These are phyloP conservation scores for Fusarium floridanum DNA, from an alignment of 2,329 filamentous ascomycete genomes.

Conservation along the genomic window DNA sequence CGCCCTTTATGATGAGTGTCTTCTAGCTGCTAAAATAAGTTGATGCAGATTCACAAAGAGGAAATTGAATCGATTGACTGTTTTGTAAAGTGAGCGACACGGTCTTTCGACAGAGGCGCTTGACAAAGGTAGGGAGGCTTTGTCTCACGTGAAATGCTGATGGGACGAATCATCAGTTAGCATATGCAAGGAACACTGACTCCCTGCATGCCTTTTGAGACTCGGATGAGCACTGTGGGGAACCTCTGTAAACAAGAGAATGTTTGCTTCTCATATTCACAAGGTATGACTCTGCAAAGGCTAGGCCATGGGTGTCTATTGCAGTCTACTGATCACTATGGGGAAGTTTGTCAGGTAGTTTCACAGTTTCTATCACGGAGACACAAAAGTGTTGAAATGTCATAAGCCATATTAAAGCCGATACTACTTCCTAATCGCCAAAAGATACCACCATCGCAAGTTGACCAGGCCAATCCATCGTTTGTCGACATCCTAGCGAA, in stretches of 20 bases:
- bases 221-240: background rate
- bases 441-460: slow-evolving; percentile 38
- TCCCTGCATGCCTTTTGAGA: background rate
- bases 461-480: slow-evolving; percentile 26
- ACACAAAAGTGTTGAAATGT: background rate
- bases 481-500: slow-evolving; percentile 25
- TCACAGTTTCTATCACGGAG: background rate
- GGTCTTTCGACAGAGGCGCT: background rate
- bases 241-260: background rate
- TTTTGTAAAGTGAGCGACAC: background rate
- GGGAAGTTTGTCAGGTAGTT: background rate
- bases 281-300: background rate
- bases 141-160: background rate
- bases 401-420: slow-evolving; percentile 41
- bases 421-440: slow-evolving; percentile 42
- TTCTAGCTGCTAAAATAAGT: background rate
- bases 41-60: background rate
- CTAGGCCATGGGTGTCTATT: background rate
- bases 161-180: background rate
- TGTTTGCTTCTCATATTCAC: background rate
- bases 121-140: background rate
- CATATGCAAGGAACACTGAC: background rate
- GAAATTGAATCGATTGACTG: background rate
- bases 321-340: background rate
- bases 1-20: background rate